These are phyloP conservation scores for Ceratobasidium papillatum DNA, from an alignment of 1,284 basidiomycete species.

Conservation along the genomic window DNA sequence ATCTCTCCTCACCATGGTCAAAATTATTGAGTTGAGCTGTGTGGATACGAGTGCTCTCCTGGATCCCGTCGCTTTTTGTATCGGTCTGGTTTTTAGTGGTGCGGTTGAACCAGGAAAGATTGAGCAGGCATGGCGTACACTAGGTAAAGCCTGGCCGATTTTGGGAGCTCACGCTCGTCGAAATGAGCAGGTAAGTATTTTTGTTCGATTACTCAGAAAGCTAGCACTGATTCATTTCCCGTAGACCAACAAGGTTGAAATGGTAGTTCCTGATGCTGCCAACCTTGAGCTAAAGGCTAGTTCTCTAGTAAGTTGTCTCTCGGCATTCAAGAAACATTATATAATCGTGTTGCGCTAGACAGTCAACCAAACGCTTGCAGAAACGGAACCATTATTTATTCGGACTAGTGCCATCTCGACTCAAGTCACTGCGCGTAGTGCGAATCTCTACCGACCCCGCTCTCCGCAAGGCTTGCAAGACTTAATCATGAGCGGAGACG, in stretches of 20 bases:
- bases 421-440: neutral
- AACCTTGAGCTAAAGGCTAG: neutral
- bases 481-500: neutral
- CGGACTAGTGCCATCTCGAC: neutral
- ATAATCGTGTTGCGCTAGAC: neutral
- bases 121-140: neutral
- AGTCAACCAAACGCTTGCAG: neutral
- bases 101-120: neutral
- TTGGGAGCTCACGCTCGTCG: neutral
- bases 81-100: neutral
- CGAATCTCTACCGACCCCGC: neutral
- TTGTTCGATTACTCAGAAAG: neutral
- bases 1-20: too few species aligned
- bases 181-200: neutral
- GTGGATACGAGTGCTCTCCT: too few species aligned
- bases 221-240: neutral
- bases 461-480: neutral
- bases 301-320: neutral
- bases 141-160: neutral
- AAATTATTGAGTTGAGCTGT: too few species aligned
- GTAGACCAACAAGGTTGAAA: neutral
- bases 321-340: neutral
- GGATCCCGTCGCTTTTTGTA: neutral
- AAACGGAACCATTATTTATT: neutral
- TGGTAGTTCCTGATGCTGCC: neutral